phyloP scores from a whole-genome alignment of 495 filamentous ascomycete genomes.

The Hypoxylon rickii region DNA sequence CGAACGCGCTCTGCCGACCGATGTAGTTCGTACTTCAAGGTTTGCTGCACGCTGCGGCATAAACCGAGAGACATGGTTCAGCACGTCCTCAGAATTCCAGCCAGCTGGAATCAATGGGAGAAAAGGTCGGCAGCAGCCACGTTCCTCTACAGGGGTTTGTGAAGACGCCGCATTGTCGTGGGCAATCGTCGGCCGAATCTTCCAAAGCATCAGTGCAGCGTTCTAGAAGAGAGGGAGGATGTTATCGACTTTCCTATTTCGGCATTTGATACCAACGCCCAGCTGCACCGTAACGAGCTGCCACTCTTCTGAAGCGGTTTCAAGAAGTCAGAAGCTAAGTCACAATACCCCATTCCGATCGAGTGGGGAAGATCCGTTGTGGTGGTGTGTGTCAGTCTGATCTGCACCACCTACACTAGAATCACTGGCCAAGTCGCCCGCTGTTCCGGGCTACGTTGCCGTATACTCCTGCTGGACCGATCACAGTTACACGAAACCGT shows the following conservation, averaged over 20 bases:
- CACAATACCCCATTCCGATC: slow-evolving; percentile 3
- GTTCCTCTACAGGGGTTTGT: neutral
- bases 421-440: too few relatives aligned
- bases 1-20: too few relatives aligned
- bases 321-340: slow-evolving; percentile 1
- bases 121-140: slow-evolving; percentile 9
- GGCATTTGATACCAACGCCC: slow-evolving; percentile 2
- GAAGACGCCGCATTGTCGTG: slow-evolving; percentile 12
- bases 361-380: neutral
- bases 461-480: too few relatives aligned
- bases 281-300: neutral
- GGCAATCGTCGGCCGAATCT: slow-evolving; percentile 7
- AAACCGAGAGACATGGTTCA: slow-evolving; percentile 19
- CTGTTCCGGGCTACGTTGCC: too few relatives aligned
- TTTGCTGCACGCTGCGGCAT: slow-evolving; percentile 9
- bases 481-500: too few relatives aligned
- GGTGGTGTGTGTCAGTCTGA: neutral
- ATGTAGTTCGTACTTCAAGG: neutral
- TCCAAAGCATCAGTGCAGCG: too few relatives aligned
- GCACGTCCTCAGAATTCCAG: slow-evolving; percentile 8
- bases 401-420: too few relatives aligned
- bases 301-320: slow-evolving; percentile 4
- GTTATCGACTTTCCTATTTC: slow-evolving; percentile 15
- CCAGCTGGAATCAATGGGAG: slow-evolving; percentile 7
- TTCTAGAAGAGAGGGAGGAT: slow-evolving; percentile 14